Conservation (phyloP, 768 basidiomycete genomes). For the Tricholomella constricta region DNA sequence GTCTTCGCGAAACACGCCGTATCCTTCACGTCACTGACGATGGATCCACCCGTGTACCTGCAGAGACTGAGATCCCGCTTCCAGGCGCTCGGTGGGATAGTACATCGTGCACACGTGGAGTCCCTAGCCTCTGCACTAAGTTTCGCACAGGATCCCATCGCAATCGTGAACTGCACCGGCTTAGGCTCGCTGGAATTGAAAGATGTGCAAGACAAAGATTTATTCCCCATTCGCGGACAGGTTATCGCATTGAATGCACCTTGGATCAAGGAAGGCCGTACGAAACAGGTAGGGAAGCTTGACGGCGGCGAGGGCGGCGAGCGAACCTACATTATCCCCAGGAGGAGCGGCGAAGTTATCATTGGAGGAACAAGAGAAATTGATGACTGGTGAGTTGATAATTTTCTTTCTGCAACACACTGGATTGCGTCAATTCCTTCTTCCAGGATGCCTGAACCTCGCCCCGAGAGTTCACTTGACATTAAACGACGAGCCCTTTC, state of each 20-base stretch:
- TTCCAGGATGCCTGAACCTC: constrained; percentile 11
- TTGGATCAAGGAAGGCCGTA: constrained; percentile 19
- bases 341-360: constrained; percentile 18
- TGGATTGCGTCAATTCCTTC: not conserved
- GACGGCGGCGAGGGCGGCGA: constrained; percentile 12
- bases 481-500: constrained; percentile 14
- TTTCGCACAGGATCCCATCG: not conserved
- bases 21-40: constrained; percentile 16
- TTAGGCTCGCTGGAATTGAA: constrained; percentile 10
- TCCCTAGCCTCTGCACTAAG: constrained; percentile 9
- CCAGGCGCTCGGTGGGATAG: constrained; percentile 8
- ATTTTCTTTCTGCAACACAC: not conserved
- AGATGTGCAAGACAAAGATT: constrained; percentile 10
- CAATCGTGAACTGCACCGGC: constrained; percentile 17
- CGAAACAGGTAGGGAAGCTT: constrained; percentile 12
- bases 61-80: constrained; percentile 6
- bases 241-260: constrained; percentile 16
- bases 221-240: constrained; percentile 16
- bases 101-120: constrained; percentile 8
- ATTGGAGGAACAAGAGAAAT: constrained; percentile 18
- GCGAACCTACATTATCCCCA: constrained; percentile 17
- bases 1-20: constrained; percentile 11
- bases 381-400: constrained; percentile 11
- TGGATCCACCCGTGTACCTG: constrained; percentile 14
- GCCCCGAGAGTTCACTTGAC: constrained; percentile 13